phyloP scores from a whole-genome alignment of 495 filamentous ascomycete genomes.

The Copromyces sp. region DNA sequence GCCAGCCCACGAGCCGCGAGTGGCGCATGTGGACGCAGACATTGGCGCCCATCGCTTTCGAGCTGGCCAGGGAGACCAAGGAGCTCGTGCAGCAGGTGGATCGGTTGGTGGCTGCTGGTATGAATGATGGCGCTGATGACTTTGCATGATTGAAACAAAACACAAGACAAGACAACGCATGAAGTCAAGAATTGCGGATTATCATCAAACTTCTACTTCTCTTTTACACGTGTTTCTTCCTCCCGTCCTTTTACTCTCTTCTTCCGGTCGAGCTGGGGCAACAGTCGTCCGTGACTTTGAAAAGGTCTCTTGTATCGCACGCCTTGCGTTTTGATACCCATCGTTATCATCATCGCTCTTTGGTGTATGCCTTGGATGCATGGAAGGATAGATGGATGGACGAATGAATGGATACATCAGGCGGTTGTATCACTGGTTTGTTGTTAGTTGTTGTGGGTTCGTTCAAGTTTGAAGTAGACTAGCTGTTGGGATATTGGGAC shows the following conservation, averaged over 20 bases:
- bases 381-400: not conserved
- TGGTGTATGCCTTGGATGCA: not conserved
- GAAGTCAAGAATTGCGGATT: not conserved
- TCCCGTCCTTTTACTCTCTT: not conserved
- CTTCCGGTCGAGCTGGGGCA: not conserved
- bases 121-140: conserved; percentile 31
- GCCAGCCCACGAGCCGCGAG: conserved; percentile 35
- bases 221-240: not conserved
- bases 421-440: not conserved
- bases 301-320: not conserved
- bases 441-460: not conserved
- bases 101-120: conserved; percentile 16
- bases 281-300: not conserved
- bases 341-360: conserved; percentile 12
- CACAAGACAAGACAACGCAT: not conserved
- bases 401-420: not conserved
- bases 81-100: conserved; percentile 48
- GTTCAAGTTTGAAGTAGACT: not conserved
- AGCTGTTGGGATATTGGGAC: not conserved
- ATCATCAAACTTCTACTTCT: not conserved
- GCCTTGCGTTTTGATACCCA: conserved; percentile 20
- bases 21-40: conserved; percentile 59
- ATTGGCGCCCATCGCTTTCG: conserved; percentile 76
- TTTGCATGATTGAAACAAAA: conserved; percentile 24
- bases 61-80: conserved; percentile 75